Percentiles rank a stretch among this genome's conserved stretches.
Conservation (phyloP, 441 rosid species). For the Adansonia rubrostipa region DNA sequence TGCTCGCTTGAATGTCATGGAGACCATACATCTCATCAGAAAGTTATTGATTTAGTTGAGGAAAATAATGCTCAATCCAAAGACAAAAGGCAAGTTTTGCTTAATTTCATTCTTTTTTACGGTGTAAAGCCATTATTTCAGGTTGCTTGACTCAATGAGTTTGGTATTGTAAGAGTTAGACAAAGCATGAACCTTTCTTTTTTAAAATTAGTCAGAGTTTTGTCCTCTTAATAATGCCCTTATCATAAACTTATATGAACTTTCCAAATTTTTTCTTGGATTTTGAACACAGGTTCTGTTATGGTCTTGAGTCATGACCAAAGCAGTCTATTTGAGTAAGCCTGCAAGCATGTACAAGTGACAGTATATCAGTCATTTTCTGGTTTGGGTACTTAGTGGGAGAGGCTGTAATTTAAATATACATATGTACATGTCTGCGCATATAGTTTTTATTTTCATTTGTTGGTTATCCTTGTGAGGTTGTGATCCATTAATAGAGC, state of each 20-base stretch:
- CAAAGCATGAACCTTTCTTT: background rate
- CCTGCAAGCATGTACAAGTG: background rate
- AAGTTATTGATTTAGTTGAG: conserved; percentile 91
- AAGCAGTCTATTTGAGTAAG: background rate
- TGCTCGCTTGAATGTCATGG: conserved; percentile 93
- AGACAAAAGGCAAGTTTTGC: conserved; percentile 78
- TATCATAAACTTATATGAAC: background rate
- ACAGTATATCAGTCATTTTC: background rate
- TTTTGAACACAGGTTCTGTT: background rate
- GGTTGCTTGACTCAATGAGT: background rate
- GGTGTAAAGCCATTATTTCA: background rate
- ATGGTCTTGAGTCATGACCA: background rate
- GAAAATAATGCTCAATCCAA: conserved; percentile 90
- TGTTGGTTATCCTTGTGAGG: background rate
- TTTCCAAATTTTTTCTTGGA: background rate
- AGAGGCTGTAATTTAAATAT: background rate
- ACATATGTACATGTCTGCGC: background rate
- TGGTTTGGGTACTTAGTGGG: background rate
- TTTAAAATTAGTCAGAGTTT: background rate
- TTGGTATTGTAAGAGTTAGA: background rate
- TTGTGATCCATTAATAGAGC: background rate
- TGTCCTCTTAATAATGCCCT: background rate
- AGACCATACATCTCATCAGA: conserved; percentile 93
- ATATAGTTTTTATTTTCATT: background rate
- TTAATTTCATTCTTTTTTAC: conserved; percentile 17